Evolutionary conservation across 2,329 filamentous ascomycete species (phyloP).

Genomic region (Thyridium curvatum): DNA sequence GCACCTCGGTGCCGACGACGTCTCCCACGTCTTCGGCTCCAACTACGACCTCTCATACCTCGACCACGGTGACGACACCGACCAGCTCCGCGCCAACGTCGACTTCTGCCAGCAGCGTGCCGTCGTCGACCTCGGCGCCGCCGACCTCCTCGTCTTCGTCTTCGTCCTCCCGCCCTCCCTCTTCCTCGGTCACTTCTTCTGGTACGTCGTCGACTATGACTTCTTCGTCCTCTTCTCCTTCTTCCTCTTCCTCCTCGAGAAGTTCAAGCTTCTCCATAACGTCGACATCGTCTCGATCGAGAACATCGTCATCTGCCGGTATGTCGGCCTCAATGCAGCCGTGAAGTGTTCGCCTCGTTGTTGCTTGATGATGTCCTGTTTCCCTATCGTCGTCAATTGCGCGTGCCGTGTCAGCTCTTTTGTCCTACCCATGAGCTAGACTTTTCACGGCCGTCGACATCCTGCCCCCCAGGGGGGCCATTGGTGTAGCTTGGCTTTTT

Average conservation of each 20-base stretch:
- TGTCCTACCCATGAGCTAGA: no score
- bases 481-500: no score
- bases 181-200: constrained; percentile 12
- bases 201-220: constrained; percentile 21
- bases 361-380: neutral
- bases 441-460: no score
- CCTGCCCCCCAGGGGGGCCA: no score
- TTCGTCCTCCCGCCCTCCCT: constrained; percentile 17
- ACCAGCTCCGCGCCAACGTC: constrained; percentile 15
- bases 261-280: constrained; percentile 7
- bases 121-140: constrained; percentile 6
- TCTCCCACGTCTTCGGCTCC: constrained; percentile 1
- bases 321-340: constrained; percentile 1
- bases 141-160: constrained; percentile 17
- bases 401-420: no score
- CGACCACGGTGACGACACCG: constrained; percentile 8
- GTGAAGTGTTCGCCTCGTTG: neutral
- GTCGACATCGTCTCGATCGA: constrained; percentile 5
- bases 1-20: constrained; percentile 14
- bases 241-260: constrained; percentile 12
- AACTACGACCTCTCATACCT: constrained; percentile 7
- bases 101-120: constrained; percentile 8
- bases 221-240: constrained; percentile 11
- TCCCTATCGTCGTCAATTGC: no score
- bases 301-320: constrained; percentile 3